phyloP scores from a whole-genome alignment of 2,329 filamentous ascomycete genomes.

The Lecanosticta acicola region DNA sequence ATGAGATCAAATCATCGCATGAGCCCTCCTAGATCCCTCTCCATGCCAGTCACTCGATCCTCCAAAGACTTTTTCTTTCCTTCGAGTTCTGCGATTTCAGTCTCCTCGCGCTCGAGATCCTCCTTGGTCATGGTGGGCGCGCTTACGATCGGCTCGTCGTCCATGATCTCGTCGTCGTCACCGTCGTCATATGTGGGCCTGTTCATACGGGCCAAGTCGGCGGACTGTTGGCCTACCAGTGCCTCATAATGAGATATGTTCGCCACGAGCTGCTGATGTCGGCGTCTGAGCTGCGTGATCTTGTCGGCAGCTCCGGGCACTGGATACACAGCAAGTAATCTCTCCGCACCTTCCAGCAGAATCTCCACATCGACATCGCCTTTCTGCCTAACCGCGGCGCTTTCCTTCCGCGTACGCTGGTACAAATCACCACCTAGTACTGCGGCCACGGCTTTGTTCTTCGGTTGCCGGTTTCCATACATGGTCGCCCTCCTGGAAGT shows the following conservation, averaged over 20 bases:
- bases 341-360: slow-evolving; percentile 79
- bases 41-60: slow-evolving; percentile 61
- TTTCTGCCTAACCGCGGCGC: slow-evolving; percentile 44
- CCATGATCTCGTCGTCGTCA: slow-evolving; percentile 39
- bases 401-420: slow-evolving; percentile 63
- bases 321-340: slow-evolving; percentile 81
- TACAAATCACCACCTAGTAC: slow-evolving; percentile 85
- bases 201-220: slow-evolving; percentile 69
- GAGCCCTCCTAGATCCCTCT: slow-evolving; percentile 60
- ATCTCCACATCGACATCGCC: slow-evolving; percentile 83
- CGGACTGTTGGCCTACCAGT: slow-evolving; percentile 69
- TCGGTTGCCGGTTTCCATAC: slow-evolving; percentile 46
- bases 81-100: slow-evolving; percentile 60
- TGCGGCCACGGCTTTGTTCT: slow-evolving; percentile 80
- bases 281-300: slow-evolving; percentile 65
- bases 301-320: slow-evolving; percentile 71
- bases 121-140: slow-evolving; percentile 57
- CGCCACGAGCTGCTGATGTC: slow-evolving; percentile 63
- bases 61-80: slow-evolving; percentile 57
- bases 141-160: slow-evolving; percentile 39
- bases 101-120: slow-evolving; percentile 63
- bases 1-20: slow-evolving; percentile 39
- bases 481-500: slow-evolving; percentile 44
- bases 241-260: slow-evolving; percentile 77
- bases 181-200: slow-evolving; percentile 33